Conservation (phyloP, 768 basidiomycete species). For the Coprinopsis cinerea region DNA sequence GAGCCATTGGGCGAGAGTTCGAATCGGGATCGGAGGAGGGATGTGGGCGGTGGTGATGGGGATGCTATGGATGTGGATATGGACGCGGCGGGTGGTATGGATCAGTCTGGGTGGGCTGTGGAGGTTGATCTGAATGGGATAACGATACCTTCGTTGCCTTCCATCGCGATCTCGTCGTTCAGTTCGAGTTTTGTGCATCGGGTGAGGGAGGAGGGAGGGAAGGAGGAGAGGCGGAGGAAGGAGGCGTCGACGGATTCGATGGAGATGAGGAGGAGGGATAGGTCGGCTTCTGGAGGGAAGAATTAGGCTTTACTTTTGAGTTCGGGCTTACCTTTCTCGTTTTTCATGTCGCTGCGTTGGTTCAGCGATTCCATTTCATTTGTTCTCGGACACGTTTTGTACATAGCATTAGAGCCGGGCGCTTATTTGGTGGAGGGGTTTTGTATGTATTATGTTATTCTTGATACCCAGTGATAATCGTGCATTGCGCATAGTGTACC, state of each 20-base stretch:
- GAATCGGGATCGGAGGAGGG: background rate
- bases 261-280: background rate
- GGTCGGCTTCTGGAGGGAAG: background rate
- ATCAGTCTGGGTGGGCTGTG: background rate
- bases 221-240: background rate
- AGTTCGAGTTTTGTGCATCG: background rate
- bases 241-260: background rate
- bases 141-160: constrained; percentile 3
- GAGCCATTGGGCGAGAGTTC: background rate
- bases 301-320: background rate
- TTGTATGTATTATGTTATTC: too few species aligned
- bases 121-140: constrained; percentile 1
- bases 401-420: too few species aligned
- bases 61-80: background rate
- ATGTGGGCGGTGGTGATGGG: background rate
- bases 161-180: constrained; percentile 2
- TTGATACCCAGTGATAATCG: too few species aligned
- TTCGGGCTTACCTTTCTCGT: background rate
- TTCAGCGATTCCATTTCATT: too few species aligned
- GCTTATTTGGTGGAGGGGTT: too few species aligned
- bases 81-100: background rate
- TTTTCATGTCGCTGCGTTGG: too few species aligned
- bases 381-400: too few species aligned
- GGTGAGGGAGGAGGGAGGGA: background rate
- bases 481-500: too few species aligned